Evolutionary conservation across 2,329 filamentous ascomycete genomes (phyloP), one percentile per base, ranked within the genome.

Genomic region (Aureobasidium sp.): DNA sequence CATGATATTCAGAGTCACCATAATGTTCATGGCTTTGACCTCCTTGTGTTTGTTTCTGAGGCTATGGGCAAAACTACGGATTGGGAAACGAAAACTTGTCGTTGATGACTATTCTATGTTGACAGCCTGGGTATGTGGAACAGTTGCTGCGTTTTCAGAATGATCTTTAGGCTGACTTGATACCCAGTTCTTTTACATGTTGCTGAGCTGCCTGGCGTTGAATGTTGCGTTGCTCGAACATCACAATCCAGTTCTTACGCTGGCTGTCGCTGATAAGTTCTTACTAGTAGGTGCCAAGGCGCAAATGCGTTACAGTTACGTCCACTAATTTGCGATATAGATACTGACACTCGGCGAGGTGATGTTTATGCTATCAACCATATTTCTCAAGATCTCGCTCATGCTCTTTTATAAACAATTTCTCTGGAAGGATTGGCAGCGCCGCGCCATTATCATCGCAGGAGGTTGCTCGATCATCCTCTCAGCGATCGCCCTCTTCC

Each of bases 351-450:
- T 59, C 20, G 55, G 55, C 32, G 55, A 59, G 48, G 55, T 27
- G 5, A 68, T 74, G 1, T 79, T 79, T 64, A 65, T 77, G 43
- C 61, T 73, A 8, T 71, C 75, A 0, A 74, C 76, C 64, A 73
- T 76, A 63, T 65, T 73, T 15, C 66, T 79, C 63, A 80, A 80
- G 64, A 72, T 79, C 24, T 78, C 77, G 1, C 66, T 80, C 7
- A 75, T 72, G 13, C 66, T 79, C 37, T 79, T 79, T 69, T 78
- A 78, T 66, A 69, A 75, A 3, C 75, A 77, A 2, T 74, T 79
- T 46, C 70, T 78, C 13, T 69, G 66, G 34, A 69, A 72, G 39
- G 55, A 51, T n/a, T 77, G 75, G 73, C 77, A 79, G 36, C 65
- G 66, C 20, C 61, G 65, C 27, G 65, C 67, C 13, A 66, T 74